Evolutionary conservation across 1,284 basidiomycete species (phyloP), one percentile per base, ranked within the genome.

Genomic region (Tremellales sp.): DNA sequence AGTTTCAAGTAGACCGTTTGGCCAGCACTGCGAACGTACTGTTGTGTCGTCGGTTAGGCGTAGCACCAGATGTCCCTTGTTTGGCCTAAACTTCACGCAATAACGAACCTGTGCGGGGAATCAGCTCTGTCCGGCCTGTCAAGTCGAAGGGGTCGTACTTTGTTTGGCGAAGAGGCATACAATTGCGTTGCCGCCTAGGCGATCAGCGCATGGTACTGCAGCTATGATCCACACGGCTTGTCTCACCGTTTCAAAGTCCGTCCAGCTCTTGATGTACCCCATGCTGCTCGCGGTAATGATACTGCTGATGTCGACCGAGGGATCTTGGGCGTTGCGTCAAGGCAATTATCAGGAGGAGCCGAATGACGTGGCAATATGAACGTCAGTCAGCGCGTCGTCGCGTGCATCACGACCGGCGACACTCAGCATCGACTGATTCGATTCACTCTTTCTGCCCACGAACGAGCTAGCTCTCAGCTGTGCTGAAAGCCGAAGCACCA

Each of bases 1-100:
- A 25, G 3, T 13, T n/a, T n/a, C n/a, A n/a, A n/a, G n/a, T n/a
- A n/a, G n/a, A n/a, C n/a, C n/a, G n/a, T n/a, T n/a, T n/a, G n/a
- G n/a, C 29, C 29, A 15, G 15, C 29, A 31, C 8, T 31, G n/a
- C 22, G 27, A 3, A 80, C 86, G 61, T 70, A 92, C 91, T 64
- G 83, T 86, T 33, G 78, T 80, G 72, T 93, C 81, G 74, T 94
- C 88, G 1, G 91, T 94, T 64, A 94, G 84, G 76, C 93, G 93
- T 54, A 96, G 79, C 45, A 93, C 86, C 17, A 94, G 80, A 65
- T 88, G 84, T 12, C 87, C 87, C 64, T 87, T 84, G 8, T 82
- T 81, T 29, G 85, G 79, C 62, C 81, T 82, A 84, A 89, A 94
- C 78, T 92, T 91, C 65, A 93, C 82, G 67, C 82, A 84, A 72